These are phyloP conservation scores for Gossypium davidsonii DNA, from an alignment of 441 rosid genomes.

Conservation along the genomic window DNA sequence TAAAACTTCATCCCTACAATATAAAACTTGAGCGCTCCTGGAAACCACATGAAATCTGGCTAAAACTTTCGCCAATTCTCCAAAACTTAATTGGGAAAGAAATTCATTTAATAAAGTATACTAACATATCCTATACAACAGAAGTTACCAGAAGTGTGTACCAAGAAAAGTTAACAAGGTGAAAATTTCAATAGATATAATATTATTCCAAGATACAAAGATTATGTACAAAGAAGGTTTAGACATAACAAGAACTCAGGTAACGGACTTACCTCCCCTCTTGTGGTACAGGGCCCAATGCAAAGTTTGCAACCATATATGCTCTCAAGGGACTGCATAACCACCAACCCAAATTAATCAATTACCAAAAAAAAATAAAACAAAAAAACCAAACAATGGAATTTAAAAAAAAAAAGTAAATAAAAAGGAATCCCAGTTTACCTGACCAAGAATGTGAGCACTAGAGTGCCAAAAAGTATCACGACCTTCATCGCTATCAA, in stretches of 20 bases:
- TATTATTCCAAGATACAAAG: not conserved
- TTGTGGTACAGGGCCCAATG: constrained; percentile 95
- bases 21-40: not conserved
- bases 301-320: constrained; percentile 88
- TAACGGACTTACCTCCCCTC: constrained; percentile 69
- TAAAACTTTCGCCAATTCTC: not conserved
- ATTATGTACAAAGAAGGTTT: not conserved
- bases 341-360: constrained; percentile 9
- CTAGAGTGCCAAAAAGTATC: constrained; percentile 99
- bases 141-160: not conserved
- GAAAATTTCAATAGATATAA: not conserved
- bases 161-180: not conserved
- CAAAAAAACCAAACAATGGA: not conserved
- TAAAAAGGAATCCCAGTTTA: constrained; percentile 11
- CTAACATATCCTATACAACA: not conserved
- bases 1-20: not conserved
- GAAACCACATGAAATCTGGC: not conserved
- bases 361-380: not conserved
- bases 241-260: not conserved
- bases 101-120: not conserved
- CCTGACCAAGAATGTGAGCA: constrained; percentile 98
- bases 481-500: constrained; percentile 78
- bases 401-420: not conserved
- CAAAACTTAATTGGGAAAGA: not conserved
- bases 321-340: constrained; percentile 70